Conservation (phyloP, 176 grass and related monocot genomes). For the Oryza australiensis region DNA sequence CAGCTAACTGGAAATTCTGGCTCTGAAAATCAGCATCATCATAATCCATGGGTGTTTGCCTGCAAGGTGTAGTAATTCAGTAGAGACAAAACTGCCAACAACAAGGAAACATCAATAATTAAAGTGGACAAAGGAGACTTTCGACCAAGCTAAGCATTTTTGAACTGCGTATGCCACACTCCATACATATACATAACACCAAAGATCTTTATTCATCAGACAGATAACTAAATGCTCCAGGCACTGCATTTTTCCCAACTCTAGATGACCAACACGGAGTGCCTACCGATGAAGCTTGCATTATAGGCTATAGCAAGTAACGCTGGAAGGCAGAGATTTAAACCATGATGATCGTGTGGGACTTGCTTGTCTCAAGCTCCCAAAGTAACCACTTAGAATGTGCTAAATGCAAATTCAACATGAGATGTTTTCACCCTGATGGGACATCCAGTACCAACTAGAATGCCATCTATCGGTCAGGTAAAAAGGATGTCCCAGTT, state of each 20-base stretch:
- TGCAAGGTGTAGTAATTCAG: slow-evolving; percentile 40
- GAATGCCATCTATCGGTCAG: background rate
- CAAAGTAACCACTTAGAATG: background rate
- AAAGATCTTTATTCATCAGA: background rate
- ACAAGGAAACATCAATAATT: background rate
- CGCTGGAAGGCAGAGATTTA: background rate
- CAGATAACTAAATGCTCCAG: background rate
- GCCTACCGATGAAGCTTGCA: background rate
- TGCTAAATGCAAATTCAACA: background rate
- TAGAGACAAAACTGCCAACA: background rate
- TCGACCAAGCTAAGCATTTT: slow-evolving; percentile 17
- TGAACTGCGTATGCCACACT: slow-evolving; percentile 1
- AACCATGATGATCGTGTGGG: slow-evolving; percentile 5
- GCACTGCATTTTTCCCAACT: background rate
- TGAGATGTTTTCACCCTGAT: background rate
- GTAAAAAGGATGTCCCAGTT: background rate
- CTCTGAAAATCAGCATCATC: slow-evolving; percentile 88
- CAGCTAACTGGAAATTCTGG: slow-evolving; percentile 77
- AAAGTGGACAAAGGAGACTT: background rate
- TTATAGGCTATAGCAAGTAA: slow-evolving; percentile 8
- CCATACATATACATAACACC: slow-evolving; percentile 2
- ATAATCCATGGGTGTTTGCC: slow-evolving; percentile 95
- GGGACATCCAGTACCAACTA: background rate
- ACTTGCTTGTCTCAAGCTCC: background rate
- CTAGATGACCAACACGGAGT: background rate